Evolutionary conservation across 1,139 yeast genomes (phyloP).

Genomic region (Yamadazyma buinensis): DNA sequence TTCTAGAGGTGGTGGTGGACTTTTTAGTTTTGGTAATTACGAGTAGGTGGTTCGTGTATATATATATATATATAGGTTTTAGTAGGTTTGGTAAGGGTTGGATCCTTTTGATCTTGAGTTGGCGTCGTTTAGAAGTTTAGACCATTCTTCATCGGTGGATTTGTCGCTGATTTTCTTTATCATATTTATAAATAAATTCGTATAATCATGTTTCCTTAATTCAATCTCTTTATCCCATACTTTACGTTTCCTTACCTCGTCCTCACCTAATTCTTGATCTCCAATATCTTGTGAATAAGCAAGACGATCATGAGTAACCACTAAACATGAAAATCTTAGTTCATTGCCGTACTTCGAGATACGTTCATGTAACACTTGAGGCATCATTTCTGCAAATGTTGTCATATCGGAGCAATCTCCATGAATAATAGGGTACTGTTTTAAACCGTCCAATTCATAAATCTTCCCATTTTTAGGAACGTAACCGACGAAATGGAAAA

Average conservation of each 20-base stretch:
- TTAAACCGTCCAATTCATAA: slow-evolving; percentile 69
- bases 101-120: slow-evolving; percentile 14
- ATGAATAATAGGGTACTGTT: slow-evolving; percentile 56
- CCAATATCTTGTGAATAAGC: slow-evolving; percentile 31
- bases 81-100: not conserved
- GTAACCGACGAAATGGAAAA: slow-evolving; percentile 65
- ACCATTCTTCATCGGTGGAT: slow-evolving; percentile 45
- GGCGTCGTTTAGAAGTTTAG: slow-evolving; percentile 29
- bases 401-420: slow-evolving; percentile 34
- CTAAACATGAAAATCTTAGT: slow-evolving; percentile 58
- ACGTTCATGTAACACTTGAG: slow-evolving; percentile 43
- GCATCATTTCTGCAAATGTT: slow-evolving; percentile 43
- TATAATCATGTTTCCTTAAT: slow-evolving; percentile 54
- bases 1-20: slow-evolving; percentile 51
- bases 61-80: not conserved
- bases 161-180: slow-evolving; percentile 36
- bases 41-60: slow-evolving; percentile 18
- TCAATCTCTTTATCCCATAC: slow-evolving; percentile 39
- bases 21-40: slow-evolving; percentile 35
- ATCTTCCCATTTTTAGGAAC: slow-evolving; percentile 42
- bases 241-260: slow-evolving; percentile 34
- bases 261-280: slow-evolving; percentile 27
- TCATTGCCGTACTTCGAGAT: slow-evolving; percentile 48
- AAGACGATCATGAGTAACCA: slow-evolving; percentile 52
- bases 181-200: slow-evolving; percentile 49